A percentile compares a stretch with the other conserved stretches of the same genome.
Evolutionary conservation across 768 basidiomycete species (phyloP).

Genomic region (Tubosaeta sp.): DNA sequence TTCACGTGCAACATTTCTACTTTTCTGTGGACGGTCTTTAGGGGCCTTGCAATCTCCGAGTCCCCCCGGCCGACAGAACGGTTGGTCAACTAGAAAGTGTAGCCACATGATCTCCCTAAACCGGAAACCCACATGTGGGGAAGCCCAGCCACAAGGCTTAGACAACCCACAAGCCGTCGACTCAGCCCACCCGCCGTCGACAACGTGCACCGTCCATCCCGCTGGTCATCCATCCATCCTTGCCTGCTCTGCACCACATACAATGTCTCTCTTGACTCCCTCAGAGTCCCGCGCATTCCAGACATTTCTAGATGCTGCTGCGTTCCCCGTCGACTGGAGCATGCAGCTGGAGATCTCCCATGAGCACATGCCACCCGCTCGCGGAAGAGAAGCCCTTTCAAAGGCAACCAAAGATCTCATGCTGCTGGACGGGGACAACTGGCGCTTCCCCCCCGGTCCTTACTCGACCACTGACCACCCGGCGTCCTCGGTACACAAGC

Average conservation of each 20-base stretch:
- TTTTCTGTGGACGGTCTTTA: background rate
- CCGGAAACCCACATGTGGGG: conserved; percentile 21
- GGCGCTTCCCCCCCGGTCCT: conserved; percentile 28
- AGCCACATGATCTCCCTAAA: conserved; percentile 21
- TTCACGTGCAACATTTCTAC: conserved; percentile 9
- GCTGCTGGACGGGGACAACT: conserved; percentile 53
- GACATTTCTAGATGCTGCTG: conserved; percentile 56
- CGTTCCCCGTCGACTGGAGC: conserved; percentile 46
- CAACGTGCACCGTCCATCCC: background rate
- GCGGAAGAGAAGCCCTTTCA: conserved; percentile 60
- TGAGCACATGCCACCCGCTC: conserved; percentile 48
- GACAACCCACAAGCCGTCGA: conserved; percentile 16
- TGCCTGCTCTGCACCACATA: background rate
- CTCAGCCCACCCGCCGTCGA: conserved; percentile 15
- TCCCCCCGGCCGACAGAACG: background rate
- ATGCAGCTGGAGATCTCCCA: conserved; percentile 33
- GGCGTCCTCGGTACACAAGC: conserved; percentile 8
- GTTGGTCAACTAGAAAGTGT: background rate
- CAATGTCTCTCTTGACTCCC: conserved; percentile 62
- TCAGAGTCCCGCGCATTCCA: conserved; percentile 66
- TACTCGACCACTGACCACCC: conserved; percentile 10
- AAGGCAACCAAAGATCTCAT: conserved; percentile 85
- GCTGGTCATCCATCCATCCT: background rate
- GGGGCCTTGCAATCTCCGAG: background rate
- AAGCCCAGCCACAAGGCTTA: conserved; percentile 28